Percentiles rank a stretch among this genome's conserved stretches.
These are phyloP conservation scores for Mrakia blollopis DNA, from an alignment of 768 basidiomycete genomes.

Conservation along the genomic window DNA sequence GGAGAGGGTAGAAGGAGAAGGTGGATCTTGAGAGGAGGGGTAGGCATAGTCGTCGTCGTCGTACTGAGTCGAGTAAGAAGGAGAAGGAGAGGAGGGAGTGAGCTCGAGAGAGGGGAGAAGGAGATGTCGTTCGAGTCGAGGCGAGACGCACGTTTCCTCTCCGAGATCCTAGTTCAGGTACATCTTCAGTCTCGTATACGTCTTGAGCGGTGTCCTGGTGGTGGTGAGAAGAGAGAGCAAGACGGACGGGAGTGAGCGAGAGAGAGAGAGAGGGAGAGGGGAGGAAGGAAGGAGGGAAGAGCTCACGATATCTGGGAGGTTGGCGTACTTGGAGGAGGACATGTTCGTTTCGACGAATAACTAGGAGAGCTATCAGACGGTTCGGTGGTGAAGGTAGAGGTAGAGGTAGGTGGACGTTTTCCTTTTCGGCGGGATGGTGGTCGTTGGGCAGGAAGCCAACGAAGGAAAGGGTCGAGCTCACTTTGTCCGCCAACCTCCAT, in stretches of 20 bases:
- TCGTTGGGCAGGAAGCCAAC: background rate
- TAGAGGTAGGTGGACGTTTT: no score
- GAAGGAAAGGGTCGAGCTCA: background rate
- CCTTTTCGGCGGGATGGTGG: background rate
- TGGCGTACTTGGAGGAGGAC: conserved; percentile 74
- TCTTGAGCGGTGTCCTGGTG: conserved; percentile 80
- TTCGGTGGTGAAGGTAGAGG: no score
- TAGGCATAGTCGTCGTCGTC: conserved; percentile 29
- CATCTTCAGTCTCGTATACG: conserved; percentile 86
- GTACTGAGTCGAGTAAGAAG: background rate
- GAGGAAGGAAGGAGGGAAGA: background rate
- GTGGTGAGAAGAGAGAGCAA: background rate
- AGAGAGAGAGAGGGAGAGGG: conserved; percentile 19
- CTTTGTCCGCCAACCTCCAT: background rate
- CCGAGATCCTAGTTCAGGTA: conserved; percentile 49
- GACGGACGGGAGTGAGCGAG: background rate
- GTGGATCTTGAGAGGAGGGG: background rate
- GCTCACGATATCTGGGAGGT: conserved; percentile 85
- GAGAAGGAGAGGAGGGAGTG: background rate
- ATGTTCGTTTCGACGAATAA: conserved; percentile 34
- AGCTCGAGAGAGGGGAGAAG: background rate
- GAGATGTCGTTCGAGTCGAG: background rate
- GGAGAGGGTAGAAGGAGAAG: background rate
- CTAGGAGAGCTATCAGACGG: no score
- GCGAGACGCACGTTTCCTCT: background rate